Percentiles rank a stretch among this genome's conserved stretches.
phyloP scores from a whole-genome alignment of 805 yeast species.

The Candida suzukii region DNA sequence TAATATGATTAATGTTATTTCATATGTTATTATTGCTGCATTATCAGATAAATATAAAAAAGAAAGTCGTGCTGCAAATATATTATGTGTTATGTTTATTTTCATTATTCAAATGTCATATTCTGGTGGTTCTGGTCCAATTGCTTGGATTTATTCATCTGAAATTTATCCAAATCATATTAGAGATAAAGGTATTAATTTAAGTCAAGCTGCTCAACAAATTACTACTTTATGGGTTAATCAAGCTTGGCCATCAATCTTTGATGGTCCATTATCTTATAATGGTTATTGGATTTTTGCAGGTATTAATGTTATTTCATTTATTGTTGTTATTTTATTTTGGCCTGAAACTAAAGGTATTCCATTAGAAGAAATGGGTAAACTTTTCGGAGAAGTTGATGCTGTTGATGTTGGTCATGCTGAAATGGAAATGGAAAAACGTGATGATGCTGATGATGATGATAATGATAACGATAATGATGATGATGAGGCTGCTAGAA shows the following conservation, averaged over 20 bases:
- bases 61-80: neutral
- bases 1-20: neutral
- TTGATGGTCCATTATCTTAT: neutral
- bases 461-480: neutral
- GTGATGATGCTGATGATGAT: slow-evolving; percentile 10
- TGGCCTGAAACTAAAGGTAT: neutral
- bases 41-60: neutral
- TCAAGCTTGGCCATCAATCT: neutral
- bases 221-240: neutral
- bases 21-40: neutral
- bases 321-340: neutral
- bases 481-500: too few relatives aligned
- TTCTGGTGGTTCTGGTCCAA: neutral
- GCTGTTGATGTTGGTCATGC: neutral
- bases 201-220: neutral
- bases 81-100: neutral
- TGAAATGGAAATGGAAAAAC: neutral
- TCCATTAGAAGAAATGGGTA: neutral
- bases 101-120: neutral
- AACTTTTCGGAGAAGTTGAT: neutral
- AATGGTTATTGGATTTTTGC: neutral
- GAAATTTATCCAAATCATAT: neutral
- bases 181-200: neutral
- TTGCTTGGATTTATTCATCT: neutral
- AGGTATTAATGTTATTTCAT: neutral